These are phyloP conservation scores for Boletellus emodensis DNA, from an alignment of 768 basidiomycete species.

Conservation along the genomic window DNA sequence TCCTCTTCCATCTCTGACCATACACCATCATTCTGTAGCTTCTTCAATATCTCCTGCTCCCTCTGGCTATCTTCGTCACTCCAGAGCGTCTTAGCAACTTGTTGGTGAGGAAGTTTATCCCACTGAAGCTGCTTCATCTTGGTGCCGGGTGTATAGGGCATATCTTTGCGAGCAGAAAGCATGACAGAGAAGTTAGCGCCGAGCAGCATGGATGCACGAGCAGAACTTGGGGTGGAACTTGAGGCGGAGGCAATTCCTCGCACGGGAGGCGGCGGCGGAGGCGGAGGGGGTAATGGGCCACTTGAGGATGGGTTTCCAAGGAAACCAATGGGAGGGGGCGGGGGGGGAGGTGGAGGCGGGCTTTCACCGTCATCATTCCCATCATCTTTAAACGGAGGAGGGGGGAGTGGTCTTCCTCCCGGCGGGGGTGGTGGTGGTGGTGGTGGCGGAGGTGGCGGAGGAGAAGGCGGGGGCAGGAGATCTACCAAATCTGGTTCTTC, in stretches of 20 bases:
- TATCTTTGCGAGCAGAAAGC: conserved; percentile 72
- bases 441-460: conserved; percentile 16
- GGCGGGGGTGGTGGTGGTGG: conserved; percentile 15
- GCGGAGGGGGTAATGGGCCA: conserved; percentile 8
- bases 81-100: conserved; percentile 85
- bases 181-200: conserved; percentile 55
- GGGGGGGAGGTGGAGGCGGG: conserved; percentile 30
- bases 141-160: conserved; percentile 75
- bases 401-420: conserved; percentile 4
- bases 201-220: conserved; percentile 57
- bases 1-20: conserved; percentile 98
- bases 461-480: conserved; percentile 26
- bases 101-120: conserved; percentile 94
- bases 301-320: conserved; percentile 25
- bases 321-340: conserved; percentile 34
- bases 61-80: conserved; percentile 59
- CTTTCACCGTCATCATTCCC: conserved; percentile 14
- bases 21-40: conserved; percentile 79
- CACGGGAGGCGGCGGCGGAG: conserved; percentile 31
- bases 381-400: conserved; percentile 16
- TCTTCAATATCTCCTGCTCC: conserved; percentile 77
- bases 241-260: conserved; percentile 32
- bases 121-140: conserved; percentile 99
- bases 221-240: conserved; percentile 41
- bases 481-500: conserved; percentile 34